phyloP scores from a whole-genome alignment of 768 basidiomycete genomes.

The Leccinum boreale region DNA sequence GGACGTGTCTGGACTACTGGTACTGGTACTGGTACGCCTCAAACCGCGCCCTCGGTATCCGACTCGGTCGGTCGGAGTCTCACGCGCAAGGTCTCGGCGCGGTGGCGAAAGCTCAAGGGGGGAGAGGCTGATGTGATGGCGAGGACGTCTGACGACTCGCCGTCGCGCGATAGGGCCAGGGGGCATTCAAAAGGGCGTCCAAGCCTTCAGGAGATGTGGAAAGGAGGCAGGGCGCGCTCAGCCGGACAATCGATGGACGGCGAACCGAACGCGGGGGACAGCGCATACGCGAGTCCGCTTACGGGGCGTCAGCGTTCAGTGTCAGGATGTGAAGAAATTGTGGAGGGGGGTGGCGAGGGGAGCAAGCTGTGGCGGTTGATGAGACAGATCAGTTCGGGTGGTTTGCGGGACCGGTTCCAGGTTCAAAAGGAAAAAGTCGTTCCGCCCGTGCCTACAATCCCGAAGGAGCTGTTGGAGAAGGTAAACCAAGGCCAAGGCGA shows the following conservation, averaged over 20 bases:
- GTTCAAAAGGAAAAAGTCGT: conserved; percentile 22
- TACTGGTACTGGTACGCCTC: not conserved
- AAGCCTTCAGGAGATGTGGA: conserved; percentile 35
- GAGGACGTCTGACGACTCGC: conserved; percentile 23
- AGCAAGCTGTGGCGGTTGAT: conserved; percentile 64
- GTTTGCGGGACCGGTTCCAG: conserved; percentile 49
- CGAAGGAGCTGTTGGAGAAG: conserved; percentile 37
- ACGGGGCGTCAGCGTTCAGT: not conserved
- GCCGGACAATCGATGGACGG: conserved; percentile 21
- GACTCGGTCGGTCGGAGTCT: conserved; percentile 22
- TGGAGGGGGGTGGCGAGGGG: conserved; percentile 24
- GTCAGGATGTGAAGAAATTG: conserved; percentile 10
- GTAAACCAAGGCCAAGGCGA: not conserved
- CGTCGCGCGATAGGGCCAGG: conserved; percentile 9
- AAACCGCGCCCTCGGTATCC: conserved; percentile 8
- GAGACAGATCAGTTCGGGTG: conserved; percentile 67
- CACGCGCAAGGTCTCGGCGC: conserved; percentile 36
- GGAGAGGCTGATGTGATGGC: not conserved
- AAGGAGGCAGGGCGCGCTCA: conserved; percentile 2
- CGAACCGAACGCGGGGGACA: conserved; percentile 7
- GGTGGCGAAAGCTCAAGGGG: conserved; percentile 27
- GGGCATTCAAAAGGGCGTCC: conserved; percentile 22
- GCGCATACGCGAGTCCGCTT: conserved; percentile 11
- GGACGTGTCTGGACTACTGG: not conserved
- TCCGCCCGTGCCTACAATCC: conserved; percentile 62